phyloP scores from a whole-genome alignment of 768 basidiomycete genomes.

The Tulasnella sp. region DNA sequence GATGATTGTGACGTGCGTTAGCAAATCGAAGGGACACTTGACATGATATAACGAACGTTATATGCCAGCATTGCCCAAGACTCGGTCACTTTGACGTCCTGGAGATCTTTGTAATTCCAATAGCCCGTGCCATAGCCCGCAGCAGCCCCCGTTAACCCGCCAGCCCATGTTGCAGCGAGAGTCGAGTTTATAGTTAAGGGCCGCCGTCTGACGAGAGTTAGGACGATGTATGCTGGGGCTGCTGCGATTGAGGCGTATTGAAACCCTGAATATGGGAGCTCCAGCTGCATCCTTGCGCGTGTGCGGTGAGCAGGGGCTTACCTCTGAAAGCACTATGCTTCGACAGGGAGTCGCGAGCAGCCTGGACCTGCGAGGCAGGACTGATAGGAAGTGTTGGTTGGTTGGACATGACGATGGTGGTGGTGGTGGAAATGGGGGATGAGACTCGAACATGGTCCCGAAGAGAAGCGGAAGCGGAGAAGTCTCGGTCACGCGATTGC shows the following conservation, averaged over 20 bases:
- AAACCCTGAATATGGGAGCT: slow-evolving; percentile 40
- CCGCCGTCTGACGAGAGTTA: slow-evolving; percentile 48
- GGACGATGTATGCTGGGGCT: slow-evolving; percentile 52
- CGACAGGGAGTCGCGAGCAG: not conserved
- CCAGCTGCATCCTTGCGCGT: not conserved
- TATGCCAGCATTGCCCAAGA: not conserved
- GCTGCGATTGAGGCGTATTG: slow-evolving; percentile 55
- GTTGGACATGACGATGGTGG: not conserved
- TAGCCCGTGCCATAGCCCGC: not conserved
- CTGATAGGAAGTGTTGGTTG: not conserved
- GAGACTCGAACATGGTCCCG: not conserved
- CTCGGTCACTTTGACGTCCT: not conserved
- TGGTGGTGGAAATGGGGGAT: not conserved
- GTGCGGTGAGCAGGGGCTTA: not conserved
- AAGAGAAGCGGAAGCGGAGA: not conserved
- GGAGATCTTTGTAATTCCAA: slow-evolving; percentile 3
- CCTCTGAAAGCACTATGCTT: slow-evolving; percentile 12
- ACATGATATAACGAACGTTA: slow-evolving; percentile 1
- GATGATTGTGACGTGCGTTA: not conserved
- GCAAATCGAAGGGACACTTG: not conserved
- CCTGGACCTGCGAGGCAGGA: not conserved
- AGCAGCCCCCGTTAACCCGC: slow-evolving; percentile 50
- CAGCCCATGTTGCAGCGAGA: slow-evolving; percentile 66
- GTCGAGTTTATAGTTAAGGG: slow-evolving; percentile 53
- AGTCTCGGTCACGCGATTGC: not conserved